Evolutionary conservation across 768 basidiomycete species (phyloP).

Genomic region (Lepiota venenata): DNA sequence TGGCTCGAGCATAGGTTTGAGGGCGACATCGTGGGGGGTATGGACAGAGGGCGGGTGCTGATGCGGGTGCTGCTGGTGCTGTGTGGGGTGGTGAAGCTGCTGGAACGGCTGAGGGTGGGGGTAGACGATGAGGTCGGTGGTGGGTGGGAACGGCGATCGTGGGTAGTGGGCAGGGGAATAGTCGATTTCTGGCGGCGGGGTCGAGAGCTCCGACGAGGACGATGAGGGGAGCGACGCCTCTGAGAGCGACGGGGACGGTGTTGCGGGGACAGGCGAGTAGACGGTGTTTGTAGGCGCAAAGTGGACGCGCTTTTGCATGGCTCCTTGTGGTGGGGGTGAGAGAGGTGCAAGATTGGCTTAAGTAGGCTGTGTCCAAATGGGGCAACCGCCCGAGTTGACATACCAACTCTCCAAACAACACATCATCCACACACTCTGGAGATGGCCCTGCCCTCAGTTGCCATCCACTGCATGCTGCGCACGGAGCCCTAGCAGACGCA

Average conservation of each 20-base stretch:
- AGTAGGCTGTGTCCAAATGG: constrained; percentile 5
- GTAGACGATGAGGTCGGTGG: constrained; percentile 20
- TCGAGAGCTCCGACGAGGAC: constrained; percentile 32
- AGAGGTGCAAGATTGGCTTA: constrained; percentile 6
- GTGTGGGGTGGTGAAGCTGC: not conserved
- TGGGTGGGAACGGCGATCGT: constrained; percentile 28
- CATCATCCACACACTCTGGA: not conserved
- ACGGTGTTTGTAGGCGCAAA: constrained; percentile 35
- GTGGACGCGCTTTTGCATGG: constrained; percentile 38
- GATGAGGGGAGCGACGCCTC: constrained; percentile 33
- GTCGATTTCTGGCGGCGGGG: constrained; percentile 32
- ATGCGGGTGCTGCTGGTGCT: not conserved
- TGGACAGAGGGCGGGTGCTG: not conserved
- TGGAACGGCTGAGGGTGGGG: constrained; percentile 15
- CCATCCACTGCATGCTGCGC: too few relatives aligned
- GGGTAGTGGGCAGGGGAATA: constrained; percentile 21
- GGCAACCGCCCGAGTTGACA: constrained; percentile 1
- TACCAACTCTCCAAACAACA: not conserved
- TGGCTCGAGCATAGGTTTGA: not conserved
- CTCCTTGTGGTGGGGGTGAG: too few relatives aligned
- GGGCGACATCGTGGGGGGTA: not conserved
- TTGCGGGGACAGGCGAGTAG: constrained; percentile 30
- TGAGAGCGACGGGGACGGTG: constrained; percentile 36
- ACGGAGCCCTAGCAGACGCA: too few relatives aligned
- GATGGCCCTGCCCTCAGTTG: not conserved